Evolutionary conservation across 768 basidiomycete genomes (phyloP).

Genomic region (Pulveroboletus ravenelii): DNA sequence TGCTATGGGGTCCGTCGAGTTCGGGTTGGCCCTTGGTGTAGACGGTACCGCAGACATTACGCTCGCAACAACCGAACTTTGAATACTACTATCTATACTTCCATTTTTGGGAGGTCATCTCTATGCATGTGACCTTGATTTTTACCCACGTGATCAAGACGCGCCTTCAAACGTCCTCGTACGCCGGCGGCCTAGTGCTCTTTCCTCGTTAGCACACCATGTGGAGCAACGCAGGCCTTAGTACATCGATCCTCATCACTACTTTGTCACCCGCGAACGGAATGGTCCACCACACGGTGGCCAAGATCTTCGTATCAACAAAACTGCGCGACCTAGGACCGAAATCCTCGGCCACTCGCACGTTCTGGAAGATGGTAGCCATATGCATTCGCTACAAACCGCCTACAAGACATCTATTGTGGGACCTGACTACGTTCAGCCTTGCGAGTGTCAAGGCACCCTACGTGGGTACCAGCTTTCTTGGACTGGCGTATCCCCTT

Average conservation of each 20-base stretch:
- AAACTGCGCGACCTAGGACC: constrained; percentile 25
- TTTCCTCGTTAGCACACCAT: constrained; percentile 3
- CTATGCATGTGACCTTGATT: constrained; percentile 13
- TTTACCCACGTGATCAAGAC: constrained; percentile 17
- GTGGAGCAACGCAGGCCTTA: constrained; percentile 28
- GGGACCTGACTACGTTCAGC: constrained; percentile 19
- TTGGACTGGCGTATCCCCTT: constrained; percentile 15
- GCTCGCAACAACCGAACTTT: neutral
- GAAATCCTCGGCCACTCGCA: constrained; percentile 18
- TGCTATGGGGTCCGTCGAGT: constrained; percentile 28
- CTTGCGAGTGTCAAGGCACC: constrained; percentile 23
- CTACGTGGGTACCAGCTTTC: constrained; percentile 20
- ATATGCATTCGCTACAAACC: constrained; percentile 24
- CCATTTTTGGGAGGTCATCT: too few species aligned
- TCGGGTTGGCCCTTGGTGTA: constrained; percentile 29
- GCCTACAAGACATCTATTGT: constrained; percentile 15
- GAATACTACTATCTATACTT: neutral
- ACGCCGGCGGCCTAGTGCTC: neutral
- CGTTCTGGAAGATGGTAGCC: constrained; percentile 25
- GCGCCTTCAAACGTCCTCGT: constrained; percentile 8
- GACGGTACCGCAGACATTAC: constrained; percentile 33
- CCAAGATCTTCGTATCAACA: constrained; percentile 23
- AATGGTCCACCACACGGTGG: constrained; percentile 27
- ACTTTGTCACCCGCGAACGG: constrained; percentile 23
- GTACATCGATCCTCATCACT: constrained; percentile 24